Percentiles rank a stretch among this genome's conserved stretches.
Evolutionary conservation across 2,329 filamentous ascomycete species (phyloP).

Genomic region (Achaetomium macrosporum): DNA sequence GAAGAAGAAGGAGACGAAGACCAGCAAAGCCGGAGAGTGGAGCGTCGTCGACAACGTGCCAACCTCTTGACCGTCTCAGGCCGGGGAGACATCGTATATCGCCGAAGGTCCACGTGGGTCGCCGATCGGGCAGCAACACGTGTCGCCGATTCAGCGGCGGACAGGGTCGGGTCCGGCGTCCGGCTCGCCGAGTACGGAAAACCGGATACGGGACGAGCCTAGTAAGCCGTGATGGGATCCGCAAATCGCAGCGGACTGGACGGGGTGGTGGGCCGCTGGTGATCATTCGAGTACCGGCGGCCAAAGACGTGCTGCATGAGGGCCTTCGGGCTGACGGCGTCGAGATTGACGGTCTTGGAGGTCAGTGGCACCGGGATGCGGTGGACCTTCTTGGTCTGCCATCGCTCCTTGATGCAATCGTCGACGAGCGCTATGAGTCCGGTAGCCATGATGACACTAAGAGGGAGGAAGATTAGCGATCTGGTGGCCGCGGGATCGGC

Average conservation of each 20-base stretch:
- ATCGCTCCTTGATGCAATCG: constrained; percentile 79
- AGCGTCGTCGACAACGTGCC: background rate
- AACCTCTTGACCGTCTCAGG: background rate
- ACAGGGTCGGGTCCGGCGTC: background rate
- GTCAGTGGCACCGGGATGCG: constrained; percentile 34
- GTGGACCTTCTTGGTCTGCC: constrained; percentile 48
- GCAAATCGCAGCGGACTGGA: constrained; percentile 19
- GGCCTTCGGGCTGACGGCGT: constrained; percentile 32
- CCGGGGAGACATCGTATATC: background rate
- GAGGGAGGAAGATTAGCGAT: constrained; percentile 23
- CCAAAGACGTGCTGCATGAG: constrained; percentile 33
- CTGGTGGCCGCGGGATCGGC: constrained; percentile 12
- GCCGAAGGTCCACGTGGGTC: constrained; percentile 1
- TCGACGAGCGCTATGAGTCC: constrained; percentile 84
- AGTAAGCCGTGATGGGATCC: constrained; percentile 18
- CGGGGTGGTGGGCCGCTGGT: constrained; percentile 13
- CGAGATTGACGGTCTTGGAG: constrained; percentile 30
- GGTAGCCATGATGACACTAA: constrained; percentile 80
- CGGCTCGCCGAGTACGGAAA: background rate
- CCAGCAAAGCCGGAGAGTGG: background rate
- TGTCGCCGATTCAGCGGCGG: constrained; percentile 2
- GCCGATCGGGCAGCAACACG: constrained; percentile 15
- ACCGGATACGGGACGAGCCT: background rate
- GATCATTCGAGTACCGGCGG: constrained; percentile 26
- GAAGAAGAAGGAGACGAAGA: background rate